These are phyloP conservation scores for Steccherinum ochraceum DNA, from an alignment of 768 basidiomycete genomes.

Conservation along the genomic window DNA sequence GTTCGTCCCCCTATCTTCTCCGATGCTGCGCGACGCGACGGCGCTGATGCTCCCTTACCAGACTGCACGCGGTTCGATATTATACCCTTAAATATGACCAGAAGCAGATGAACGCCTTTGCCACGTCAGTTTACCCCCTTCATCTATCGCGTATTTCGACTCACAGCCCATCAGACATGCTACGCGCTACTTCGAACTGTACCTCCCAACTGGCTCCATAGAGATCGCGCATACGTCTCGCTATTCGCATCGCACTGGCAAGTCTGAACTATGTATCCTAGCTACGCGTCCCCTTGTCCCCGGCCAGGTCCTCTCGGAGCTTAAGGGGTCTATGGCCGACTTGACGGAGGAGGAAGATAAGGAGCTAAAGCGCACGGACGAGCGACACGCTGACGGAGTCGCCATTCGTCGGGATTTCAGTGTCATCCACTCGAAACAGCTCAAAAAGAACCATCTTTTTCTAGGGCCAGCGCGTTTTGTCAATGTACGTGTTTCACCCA, in stretches of 20 bases:
- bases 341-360: conserved; percentile 80
- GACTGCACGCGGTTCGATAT: conserved; percentile 69
- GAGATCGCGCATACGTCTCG: conserved; percentile 88
- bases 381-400: conserved; percentile 46
- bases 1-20: conserved; percentile 40
- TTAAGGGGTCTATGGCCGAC: conserved; percentile 89
- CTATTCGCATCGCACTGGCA: conserved; percentile 82
- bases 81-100: conserved; percentile 71
- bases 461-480: conserved; percentile 89
- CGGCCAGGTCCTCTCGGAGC: conserved; percentile 73
- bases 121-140: conserved; percentile 61
- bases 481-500: conserved; percentile 51
- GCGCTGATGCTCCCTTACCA: conserved; percentile 27
- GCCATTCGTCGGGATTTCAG: conserved; percentile 80
- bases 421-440: conserved; percentile 85
- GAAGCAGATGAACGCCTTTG: conserved; percentile 86
- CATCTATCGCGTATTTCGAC: conserved; percentile 18
- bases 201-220: conserved; percentile 75
- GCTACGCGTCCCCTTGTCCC: conserved; percentile 67
- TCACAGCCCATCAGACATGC: conserved; percentile 55
- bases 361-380: conserved; percentile 79
- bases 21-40: conserved; percentile 16
- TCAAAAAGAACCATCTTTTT: conserved; percentile 90
- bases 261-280: conserved; percentile 83
- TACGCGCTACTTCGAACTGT: conserved; percentile 84